Evolutionary conservation across 1,284 basidiomycete species (phyloP).

Genomic region (Coriolopsis trogii): DNA sequence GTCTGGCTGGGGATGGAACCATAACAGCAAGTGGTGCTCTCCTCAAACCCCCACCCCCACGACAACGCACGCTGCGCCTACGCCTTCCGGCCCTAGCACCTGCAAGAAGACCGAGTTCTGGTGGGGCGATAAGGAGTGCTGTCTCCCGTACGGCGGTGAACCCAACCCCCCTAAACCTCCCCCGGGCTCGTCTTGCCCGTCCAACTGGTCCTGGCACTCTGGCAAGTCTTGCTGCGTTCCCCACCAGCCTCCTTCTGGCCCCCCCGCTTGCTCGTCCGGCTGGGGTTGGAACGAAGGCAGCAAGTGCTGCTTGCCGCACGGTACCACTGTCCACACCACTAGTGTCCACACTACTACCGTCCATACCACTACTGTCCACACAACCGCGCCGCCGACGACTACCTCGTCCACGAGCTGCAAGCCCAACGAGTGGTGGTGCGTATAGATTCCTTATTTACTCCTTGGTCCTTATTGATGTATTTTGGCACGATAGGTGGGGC

Average conservation of each 20-base stretch:
- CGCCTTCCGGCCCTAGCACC: no score
- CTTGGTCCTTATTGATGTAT: background rate
- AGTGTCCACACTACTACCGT: background rate
- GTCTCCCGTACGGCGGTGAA: constrained; percentile 52
- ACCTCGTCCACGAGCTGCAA: constrained; percentile 11
- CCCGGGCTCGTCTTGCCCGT: constrained; percentile 47
- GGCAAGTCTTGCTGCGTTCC: constrained; percentile 52
- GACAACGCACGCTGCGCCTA: no score
- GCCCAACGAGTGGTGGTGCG: constrained; percentile 16
- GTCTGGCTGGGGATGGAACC: constrained; percentile 47
- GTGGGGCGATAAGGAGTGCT: constrained; percentile 47
- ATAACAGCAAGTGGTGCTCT: no score
- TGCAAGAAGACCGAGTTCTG: no score
- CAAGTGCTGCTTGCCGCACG: constrained; percentile 38
- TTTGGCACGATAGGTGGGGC: constrained; percentile 12
- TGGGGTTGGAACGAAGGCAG: constrained; percentile 47
- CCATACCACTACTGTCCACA: background rate
- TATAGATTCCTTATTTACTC: background rate
- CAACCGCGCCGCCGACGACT: constrained; percentile 2
- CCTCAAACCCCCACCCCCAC: no score
- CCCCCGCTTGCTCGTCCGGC: constrained; percentile 44
- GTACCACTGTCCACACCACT: constrained; percentile 4
- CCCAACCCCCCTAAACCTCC: constrained; percentile 46
- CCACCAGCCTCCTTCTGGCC: constrained; percentile 27
- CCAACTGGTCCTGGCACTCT: constrained; percentile 35